Percentiles rank a stretch among this genome's conserved stretches.
phyloP scores from a whole-genome alignment of 2,329 filamentous ascomycete genomes.

The Calonectria multiphialidica region DNA sequence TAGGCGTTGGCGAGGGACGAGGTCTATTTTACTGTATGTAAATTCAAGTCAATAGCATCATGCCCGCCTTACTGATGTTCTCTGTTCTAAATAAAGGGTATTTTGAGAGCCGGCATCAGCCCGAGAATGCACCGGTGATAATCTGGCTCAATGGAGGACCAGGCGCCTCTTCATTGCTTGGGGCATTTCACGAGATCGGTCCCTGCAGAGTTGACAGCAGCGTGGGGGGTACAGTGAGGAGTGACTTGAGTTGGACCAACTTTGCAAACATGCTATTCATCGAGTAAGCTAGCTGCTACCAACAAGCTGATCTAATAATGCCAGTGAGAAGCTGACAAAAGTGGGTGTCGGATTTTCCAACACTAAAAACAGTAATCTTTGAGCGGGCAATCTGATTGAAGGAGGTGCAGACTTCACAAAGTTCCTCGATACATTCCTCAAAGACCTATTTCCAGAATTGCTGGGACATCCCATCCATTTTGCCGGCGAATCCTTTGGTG shows the following conservation, averaged over 20 bases:
- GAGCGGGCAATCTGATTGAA: neutral
- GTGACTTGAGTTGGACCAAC: neutral
- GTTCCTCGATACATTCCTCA: neutral
- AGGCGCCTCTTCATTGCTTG: neutral
- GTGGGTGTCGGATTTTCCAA: neutral
- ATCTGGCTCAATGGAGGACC: neutral
- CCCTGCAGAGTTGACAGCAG: neutral
- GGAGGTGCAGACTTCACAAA: neutral
- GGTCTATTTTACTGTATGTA: neutral
- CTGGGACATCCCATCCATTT: neutral
- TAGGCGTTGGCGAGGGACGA: neutral
- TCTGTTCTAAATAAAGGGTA: neutral
- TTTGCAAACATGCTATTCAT: neutral
- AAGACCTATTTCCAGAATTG: neutral
- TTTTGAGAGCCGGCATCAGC: neutral
- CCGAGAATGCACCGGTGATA: neutral
- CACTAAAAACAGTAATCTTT: neutral
- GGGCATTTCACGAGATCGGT: neutral
- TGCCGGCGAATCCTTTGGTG: neutral
- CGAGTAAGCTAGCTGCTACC: too few species aligned
- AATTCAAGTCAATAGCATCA: too few species aligned
- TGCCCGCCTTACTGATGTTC: fast-evolving
- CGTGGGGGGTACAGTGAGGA: neutral
- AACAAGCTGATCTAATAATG: too few species aligned
- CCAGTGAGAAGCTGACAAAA: too few species aligned